Evolutionary conservation across 202 grass and related monocot species (phyloP), one percentile per base, ranked within the genome.

Genomic region (Cymbopogon flexuosus): DNA sequence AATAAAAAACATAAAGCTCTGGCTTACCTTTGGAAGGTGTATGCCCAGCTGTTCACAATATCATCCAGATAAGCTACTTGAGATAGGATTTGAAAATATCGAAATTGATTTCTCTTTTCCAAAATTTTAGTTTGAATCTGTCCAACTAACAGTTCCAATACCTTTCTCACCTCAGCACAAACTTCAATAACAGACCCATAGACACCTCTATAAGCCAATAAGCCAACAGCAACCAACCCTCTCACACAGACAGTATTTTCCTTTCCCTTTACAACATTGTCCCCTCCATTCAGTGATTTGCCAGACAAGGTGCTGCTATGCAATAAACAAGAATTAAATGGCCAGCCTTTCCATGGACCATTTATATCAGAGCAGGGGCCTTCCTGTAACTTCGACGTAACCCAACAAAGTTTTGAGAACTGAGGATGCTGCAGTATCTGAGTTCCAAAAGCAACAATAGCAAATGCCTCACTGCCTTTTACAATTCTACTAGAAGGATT

Each of bases 261-360:
- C 72, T 85, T 92, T 70, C 75, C 76, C 73, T 90, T 90, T 67
- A 78, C 18, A 81, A 37, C 84, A 83, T 22, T 84, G 70, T 60
- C 86, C 77, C 78, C 88, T 87, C 80, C 91, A 84, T 87, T 73
- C 21, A 85, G 68, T 84, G 68, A 68, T 58, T 90, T 89, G 74
- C 83, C 79, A 81, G 79, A 30, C 36, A 66, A 83, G 67, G 68
- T 33, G 78, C 14, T 88, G 22, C 66, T 76, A 84, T 87, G 84
- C 43, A 94, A 74, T 74, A 94, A 76, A 86, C 95, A 97, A 45
- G 95, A 91, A 84, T 93, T 91, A 90, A 97, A 97, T 87, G 95
- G 95, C 95, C 95, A 97, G 69, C 88, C 88, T 86, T 93, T 94
- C 95, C 95, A 94, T 68, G 95, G 90, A 62, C 92, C 95, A 92